Base-by-base conservation (phyloP, 768 basidiomycete species). In the Boletus sensibilis region DNA sequence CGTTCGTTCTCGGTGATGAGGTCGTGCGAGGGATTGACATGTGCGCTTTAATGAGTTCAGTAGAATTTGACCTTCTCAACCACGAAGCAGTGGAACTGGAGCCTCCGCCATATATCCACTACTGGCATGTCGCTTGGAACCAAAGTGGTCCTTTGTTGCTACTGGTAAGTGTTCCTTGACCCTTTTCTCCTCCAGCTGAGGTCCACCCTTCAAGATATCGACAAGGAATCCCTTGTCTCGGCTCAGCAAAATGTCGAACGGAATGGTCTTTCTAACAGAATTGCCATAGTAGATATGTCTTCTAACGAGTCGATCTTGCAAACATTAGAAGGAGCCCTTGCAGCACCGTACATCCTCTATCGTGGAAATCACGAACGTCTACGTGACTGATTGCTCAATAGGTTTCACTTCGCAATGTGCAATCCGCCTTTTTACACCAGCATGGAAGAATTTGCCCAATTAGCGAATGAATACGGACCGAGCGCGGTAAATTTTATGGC, bases 351-450 rank as follows among this genome's bases (percentile, higher is more conserved):
- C 12, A 33, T 53, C 25, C 21, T 52, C 20, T 46, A 4, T 39
- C 23, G 23, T 52, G 9, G 20, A 33, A n/a, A 23, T 23, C 12
- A 23, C 31, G 55, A 27, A 5, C 5, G 12, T 9, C 11, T 50
- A 3, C 5, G 14, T 49, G 44, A 48, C 52, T 52, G 27, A 53
- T 40, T 3, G 1, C 20, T 23, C 11, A 12, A 12, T 50, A 85
- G 82, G 4, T 84, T 86, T 64, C 83, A 88, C 55, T 93, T 96
- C 61, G 84, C 86, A 0, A 92, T 98, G 85, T 98, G 95, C 73
- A 99, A 98, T 69, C 96, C 96, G 0, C 96, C 96, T 0, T 99
- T 99, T 72, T 98, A 97, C 66, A 68, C 76, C n/a, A 90, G 85
- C 54, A 65, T 69, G 1, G 82, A 85, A 31, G 96, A 98, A 55